Conservation (phyloP, 2,329 filamentous ascomycete species). For the Ramichloridium luteum region DNA sequence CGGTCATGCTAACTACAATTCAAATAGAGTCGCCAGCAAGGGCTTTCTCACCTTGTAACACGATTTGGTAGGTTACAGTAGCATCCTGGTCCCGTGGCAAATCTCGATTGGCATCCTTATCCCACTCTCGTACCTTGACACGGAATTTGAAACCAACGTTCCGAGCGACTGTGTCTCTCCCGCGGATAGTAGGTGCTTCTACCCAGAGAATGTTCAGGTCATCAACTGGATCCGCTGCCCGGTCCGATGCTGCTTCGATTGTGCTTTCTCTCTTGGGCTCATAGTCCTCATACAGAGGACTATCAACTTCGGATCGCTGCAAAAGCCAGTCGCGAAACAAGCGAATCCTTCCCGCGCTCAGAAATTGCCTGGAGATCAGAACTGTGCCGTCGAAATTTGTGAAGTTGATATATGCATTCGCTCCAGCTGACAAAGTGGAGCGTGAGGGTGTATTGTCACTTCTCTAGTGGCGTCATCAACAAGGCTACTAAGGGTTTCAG, state of each 20-base stretch:
- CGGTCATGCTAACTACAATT: too few species aligned
- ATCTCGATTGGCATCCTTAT: too few species aligned
- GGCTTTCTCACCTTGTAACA: too few species aligned
- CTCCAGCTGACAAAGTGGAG: constrained; percentile 64
- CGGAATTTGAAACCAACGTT: constrained; percentile 58
- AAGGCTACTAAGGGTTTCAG: constrained; percentile 10
- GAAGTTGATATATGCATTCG: constrained; percentile 57
- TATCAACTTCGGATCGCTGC: constrained; percentile 26
- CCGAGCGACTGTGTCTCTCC: constrained; percentile 40
- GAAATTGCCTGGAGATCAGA: constrained; percentile 51
- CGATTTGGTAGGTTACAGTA: too few species aligned
- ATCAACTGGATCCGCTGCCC: constrained; percentile 18
- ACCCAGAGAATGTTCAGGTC: constrained; percentile 53
- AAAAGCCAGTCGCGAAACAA: constrained; percentile 63
- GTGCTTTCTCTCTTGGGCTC: background rate
- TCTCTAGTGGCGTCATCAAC: constrained; percentile 41
- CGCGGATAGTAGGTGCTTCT: too few species aligned
- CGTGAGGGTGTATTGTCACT: constrained; percentile 54
- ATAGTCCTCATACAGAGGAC: constrained; percentile 16
- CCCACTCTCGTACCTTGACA: constrained; percentile 43
- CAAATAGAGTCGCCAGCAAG: too few species aligned
- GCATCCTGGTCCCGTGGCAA: too few species aligned
- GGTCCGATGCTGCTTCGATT: constrained; percentile 9
- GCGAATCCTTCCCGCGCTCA: constrained; percentile 56
- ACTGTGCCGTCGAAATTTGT: constrained; percentile 48